Evolutionary conservation across 192 early-diverging fungal genomes (phyloP), one percentile per base, ranked within the genome.

Genomic region (Podila minutissima): DNA sequence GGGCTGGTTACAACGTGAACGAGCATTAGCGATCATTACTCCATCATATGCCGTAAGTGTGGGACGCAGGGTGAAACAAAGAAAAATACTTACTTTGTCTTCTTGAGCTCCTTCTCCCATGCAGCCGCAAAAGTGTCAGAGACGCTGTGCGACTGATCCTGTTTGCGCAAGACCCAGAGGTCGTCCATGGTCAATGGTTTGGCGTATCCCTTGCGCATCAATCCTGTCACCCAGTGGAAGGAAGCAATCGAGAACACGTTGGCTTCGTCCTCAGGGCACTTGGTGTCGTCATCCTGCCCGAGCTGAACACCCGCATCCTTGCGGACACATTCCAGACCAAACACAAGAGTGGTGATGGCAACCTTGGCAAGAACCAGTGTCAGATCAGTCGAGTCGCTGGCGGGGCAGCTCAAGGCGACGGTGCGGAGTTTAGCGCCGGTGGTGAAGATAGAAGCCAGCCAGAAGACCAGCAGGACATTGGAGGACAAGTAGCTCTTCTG

Each of bases 181-280:
- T 98, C 95, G 12, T 90, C 90, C 74, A 89, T 85, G 3, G 83
- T 85, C 65, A 97, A 84, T 46, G 91, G 93, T 74, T 95, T 94
- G 32, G 82, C 70, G 65, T 89, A 92, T 4, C 96, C 96, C 46
- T 92, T 78, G 57, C 92, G 90, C 84, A 99, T 94, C 66, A 98
- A 70, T 17, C 91, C 89, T 57, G 93, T 91, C 90, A 99, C 94
- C 97, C 97, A 99, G 33, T 90, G 83, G 82, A 98, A 99, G 4
- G 93, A 91, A 1, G 96, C 71, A 15, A 87, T 87, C 33, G 92
- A 93, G 70, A 97, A 97, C 24, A 99, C 89, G 75, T 94, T 93
- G 58, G 96, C 91, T 13, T 83, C 88, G 24, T 90, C 91, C 72
- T 97, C 96, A 7, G 96, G 95, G 58, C 87, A 88, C 24, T 74